phyloP scores from a whole-genome alignment of 164 flowering plant genomes.

The Magnolia officinalis region DNA sequence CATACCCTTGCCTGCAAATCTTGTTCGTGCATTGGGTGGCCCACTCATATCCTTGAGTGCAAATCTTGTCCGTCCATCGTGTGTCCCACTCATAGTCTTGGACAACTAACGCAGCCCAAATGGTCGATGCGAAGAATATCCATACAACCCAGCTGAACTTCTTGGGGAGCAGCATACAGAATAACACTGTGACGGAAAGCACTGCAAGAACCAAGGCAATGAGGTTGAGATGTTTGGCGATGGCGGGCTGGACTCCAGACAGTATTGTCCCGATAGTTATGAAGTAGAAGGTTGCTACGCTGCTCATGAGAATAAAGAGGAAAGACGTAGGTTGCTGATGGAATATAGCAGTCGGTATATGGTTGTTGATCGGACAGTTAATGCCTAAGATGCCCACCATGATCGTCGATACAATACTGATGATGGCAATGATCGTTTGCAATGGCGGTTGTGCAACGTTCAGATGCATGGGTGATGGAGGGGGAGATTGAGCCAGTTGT shows the following conservation, averaged over 20 bases:
- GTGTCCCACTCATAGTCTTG: not conserved
- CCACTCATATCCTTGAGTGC: not conserved
- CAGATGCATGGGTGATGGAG: no score
- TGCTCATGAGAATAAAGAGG: not conserved
- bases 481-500: no score
- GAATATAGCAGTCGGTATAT: not conserved
- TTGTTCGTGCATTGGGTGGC: not conserved
- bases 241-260: no score
- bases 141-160: not conserved
- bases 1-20: not conserved
- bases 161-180: not conserved
- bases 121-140: not conserved
- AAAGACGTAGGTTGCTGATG: not conserved
- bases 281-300: not conserved
- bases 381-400: not conserved
- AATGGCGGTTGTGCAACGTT: not conserved
- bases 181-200: not conserved
- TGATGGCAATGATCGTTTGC: not conserved
- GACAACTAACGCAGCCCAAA: not conserved
- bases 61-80: not conserved
- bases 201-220: not conserved
- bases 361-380: not conserved
- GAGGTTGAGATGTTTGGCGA: not conserved
- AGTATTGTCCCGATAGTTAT: not conserved
- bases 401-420: not conserved